Evolutionary conservation across 1,284 basidiomycete genomes (phyloP), one percentile per base, ranked within the genome.

Genomic region (Ceratobasidium sp.): DNA sequence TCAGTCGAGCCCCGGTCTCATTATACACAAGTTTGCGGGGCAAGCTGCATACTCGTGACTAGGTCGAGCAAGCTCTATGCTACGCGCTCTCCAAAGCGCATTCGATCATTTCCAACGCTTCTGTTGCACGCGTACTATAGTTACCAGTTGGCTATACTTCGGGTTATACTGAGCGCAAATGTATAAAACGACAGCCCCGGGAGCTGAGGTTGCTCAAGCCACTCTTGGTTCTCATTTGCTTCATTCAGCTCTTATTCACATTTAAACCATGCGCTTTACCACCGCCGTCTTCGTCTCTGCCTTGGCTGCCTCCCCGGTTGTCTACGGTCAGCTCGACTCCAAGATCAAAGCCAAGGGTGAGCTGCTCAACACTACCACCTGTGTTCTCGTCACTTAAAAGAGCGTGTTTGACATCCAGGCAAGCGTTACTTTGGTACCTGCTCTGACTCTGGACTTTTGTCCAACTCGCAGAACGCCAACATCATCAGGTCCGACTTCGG

Each of bases 401-500:
- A 1, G 33, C 1, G 33, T 33, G 4, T 4, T 33, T 4, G 33
- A 33, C 33, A 4, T 33, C 4, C 33, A 33, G 69, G 77, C 0
- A 78, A 33, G 33, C 33, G 33, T 33, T 33, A 33, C 33, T 33
- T 33, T 33, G 33, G 33, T 33, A 33, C 33, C 53, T 61, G 56
- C 40, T 33, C 12, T 7, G 77, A 78, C 68, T 61, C 51, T 9
- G 55, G 23, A 20, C 49, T 66, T 3, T 46, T 78, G 28, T 58
- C 40, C 15, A 42, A 58, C 55, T 44, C 26, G 26, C 44, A 63
- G 42, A 64, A 66, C 40, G 46, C 23, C 13, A 58, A 51, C 23
- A 70, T 78, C 56, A 49, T 78, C 12, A 51, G 61, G 40, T 18
- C 44, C 63, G 80, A 81, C 61, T 81, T 81, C 61, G 79, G 79